Base-by-base conservation (phyloP, 164 flowering plant species). In the Euptelea pleiosperma region DNA sequence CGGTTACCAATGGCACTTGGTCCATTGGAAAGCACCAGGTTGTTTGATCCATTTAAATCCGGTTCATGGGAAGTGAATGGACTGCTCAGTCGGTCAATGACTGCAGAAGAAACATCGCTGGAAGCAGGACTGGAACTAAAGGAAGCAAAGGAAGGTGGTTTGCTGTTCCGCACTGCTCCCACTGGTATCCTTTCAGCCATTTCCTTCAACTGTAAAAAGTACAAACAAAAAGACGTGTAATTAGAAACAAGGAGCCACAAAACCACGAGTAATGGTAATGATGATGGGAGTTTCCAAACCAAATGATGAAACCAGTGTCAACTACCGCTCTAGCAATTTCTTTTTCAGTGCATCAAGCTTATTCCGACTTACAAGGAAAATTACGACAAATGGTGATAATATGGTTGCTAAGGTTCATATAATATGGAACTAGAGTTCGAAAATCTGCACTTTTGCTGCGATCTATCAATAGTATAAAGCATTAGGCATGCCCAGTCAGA, bases 121-220 rank as follows among this genome's bases (percentile, higher is more conserved):
- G 81, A 58, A 50, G 62, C 47, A 55, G 77, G 83, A 73, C 64
- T 75, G 55, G 82, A 71, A 64, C 75, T 60, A 44, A 82, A 59
- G 43, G 89, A 75, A 53, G 75, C 55, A 28, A 74, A 61, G 25
- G 87, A 47, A 61, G 84, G 85, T 40, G 79, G 67, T 69, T 81
- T 82, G 60, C 64, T 61, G 73, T 68, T 83, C 54, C 85, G 77
- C 3, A 81, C 73, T 30, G 91, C 79, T 70, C 94, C 96, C 2
- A 86, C 86, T 24, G 98, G 98, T 52, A 93, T 70, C 70, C 85
- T 83, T 69, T 87, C 97, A 52, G 97, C 98, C 96, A 87, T 86
- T 60, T 93, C 96, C 67, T 93, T 93, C 65, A 93, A 72, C 98
- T 92, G 42, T 67, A 33, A 55, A 39, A 37, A 52, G 11, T 43